Evolutionary conservation across 352 stramenopile species (phyloP), one percentile per base, ranked within the genome.

Genomic region (Elongisporangium anandrum): DNA sequence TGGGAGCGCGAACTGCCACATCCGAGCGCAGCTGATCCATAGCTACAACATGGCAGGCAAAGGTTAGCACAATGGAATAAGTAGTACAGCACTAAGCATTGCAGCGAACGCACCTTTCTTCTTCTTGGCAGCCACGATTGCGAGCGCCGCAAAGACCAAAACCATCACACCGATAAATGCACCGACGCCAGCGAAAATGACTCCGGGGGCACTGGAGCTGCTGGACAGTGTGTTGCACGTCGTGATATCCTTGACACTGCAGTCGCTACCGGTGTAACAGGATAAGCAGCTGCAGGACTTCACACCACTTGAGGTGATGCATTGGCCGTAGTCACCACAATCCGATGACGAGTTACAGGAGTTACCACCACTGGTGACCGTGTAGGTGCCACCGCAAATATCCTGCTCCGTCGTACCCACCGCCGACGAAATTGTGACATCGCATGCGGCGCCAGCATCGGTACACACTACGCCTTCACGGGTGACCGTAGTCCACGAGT

Each of bases 191-290:
- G 72, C 70, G 50, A 95, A 95, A 60, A 95, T 89, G 24, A 79
- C 59, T 63, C 86, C 83, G 0, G 85, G 85, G 3, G 85, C 85
- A 22, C 66, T 63, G 26, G 74, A 62, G 48, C 72, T 88, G 63
- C 76, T 92, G 19, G 66, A 68, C 17, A 95, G 68, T 45, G 77
- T 79, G 54, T 72, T 84, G 60, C 83, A 95, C 9, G 72, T 75
- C 19, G 61, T 73, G 50, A 82, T 85, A 63, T 92, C 84, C 60
- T 87, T 85, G 17, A 95, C 74, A 24, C 78, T 90, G 72, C 85
- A 95, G 52, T 87, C 72, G 5, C 64, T 74, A n/a, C 85, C 85
- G 13, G 77, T 90, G 73, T 88, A 95, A 63, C 85, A 95, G 0
- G 79, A 73, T 52, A 90, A 56, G 52, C 85, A 95, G 55, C 58